Evolutionary conservation across 345 rosid species (phyloP).

Genomic region (Durio zibethinus): DNA sequence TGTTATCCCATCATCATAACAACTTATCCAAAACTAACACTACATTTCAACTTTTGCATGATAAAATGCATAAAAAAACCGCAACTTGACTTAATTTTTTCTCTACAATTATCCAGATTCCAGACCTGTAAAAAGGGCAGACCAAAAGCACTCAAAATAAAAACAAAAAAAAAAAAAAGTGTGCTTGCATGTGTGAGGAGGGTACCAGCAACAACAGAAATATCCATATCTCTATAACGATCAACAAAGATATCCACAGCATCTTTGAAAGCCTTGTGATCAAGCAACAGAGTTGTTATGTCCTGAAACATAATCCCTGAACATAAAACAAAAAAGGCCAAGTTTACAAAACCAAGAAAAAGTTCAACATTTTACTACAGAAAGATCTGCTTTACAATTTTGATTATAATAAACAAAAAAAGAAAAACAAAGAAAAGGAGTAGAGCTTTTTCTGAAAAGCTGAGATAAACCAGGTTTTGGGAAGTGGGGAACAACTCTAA

Average conservation of each 20-base stretch:
- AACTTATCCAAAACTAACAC: neutral
- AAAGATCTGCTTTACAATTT: neutral
- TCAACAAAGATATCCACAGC: conserved; percentile 75
- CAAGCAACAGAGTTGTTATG: conserved; percentile 69
- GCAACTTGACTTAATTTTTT: conserved; percentile 19
- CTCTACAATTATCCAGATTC: conserved; percentile 9
- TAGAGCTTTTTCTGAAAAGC: neutral
- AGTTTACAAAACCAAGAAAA: neutral
- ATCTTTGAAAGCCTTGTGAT: conserved; percentile 73
- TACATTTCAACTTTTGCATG: conserved; percentile 16
- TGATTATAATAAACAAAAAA: neutral
- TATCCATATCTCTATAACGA: conserved; percentile 66
- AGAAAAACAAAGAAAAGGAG: neutral
- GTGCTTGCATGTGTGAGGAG: neutral
- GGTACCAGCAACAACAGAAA: conserved; percentile 76
- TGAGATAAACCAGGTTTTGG: conserved; percentile 58
- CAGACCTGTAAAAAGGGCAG: neutral
- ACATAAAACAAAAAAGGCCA: neutral
- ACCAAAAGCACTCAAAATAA: conserved; percentile 2
- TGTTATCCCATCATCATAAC: neutral
- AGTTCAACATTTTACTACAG: neutral
- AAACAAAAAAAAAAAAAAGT: neutral
- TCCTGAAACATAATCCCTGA: conserved; percentile 89
- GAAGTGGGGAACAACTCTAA: conserved; percentile 69
- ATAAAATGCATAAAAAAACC: conserved; percentile 4